phyloP scores from a whole-genome alignment of 768 basidiomycete species.

The Tulasnella sp. region DNA sequence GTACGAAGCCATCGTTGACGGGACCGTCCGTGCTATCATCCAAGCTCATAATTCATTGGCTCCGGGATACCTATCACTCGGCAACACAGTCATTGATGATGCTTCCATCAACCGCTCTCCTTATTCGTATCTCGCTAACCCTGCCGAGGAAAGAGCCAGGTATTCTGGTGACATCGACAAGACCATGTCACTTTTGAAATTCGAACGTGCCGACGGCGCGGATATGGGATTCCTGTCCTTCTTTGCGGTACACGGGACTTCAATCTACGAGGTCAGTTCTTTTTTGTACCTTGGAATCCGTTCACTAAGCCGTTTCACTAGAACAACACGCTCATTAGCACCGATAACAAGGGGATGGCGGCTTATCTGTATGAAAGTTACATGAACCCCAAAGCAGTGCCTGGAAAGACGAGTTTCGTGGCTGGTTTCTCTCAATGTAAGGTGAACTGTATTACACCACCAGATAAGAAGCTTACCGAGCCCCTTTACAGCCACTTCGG shows the following conservation, averaged over 20 bases:
- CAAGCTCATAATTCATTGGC: constrained; percentile 52
- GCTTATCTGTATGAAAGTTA: constrained; percentile 62
- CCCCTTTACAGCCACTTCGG: constrained; percentile 11
- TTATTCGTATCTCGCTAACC: constrained; percentile 64
- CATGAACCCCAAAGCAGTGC: constrained; percentile 50
- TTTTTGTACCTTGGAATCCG: background rate
- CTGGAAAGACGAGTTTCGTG: constrained; percentile 57
- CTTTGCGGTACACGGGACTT: constrained; percentile 70
- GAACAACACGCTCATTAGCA: constrained; percentile 74
- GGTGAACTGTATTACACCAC: constrained; percentile 18
- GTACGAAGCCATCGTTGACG: constrained; percentile 51
- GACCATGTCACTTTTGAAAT: constrained; percentile 52
- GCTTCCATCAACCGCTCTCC: constrained; percentile 68
- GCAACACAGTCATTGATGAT: constrained; percentile 47
- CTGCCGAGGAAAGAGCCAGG: constrained; percentile 49
- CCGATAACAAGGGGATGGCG: constrained; percentile 80
- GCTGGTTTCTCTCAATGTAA: constrained; percentile 65
- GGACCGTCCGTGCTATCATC: constrained; percentile 48
- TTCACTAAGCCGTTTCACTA: constrained; percentile 22
- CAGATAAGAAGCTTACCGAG: background rate
- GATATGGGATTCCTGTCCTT: constrained; percentile 59
- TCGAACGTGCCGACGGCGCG: constrained; percentile 38
- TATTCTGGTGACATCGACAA: constrained; percentile 67
- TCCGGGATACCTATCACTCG: constrained; percentile 46
- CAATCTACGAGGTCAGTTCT: constrained; percentile 49